Base-by-base conservation (phyloP, 108 stramenopile species). In the Bacterosira constricta region DNA sequence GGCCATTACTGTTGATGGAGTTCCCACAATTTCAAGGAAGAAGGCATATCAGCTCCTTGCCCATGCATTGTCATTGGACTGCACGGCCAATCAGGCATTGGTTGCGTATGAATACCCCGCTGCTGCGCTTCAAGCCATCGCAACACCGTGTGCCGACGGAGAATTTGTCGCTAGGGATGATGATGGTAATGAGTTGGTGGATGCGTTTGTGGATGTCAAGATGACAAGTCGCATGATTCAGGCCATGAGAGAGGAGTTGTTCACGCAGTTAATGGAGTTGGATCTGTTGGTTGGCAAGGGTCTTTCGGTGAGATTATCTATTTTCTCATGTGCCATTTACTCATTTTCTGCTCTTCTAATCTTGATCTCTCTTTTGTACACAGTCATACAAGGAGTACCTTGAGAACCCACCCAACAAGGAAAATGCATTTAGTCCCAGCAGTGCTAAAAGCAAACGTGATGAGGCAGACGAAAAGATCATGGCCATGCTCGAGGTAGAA, bases 181-280 rank as follows among this genome's bases (percentile, higher is more conserved):
- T 11, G 58, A 35, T 37, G 64, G 50, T 1, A 52, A 66, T 25
- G 58, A 66, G 30, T 18, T 64, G 10, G 76, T 26, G 8, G 74
- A 75, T 44, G 74, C 41, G 4, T 60, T 53, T 23, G 56, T 69
- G 57, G 78, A 71, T 53, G 71, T 67, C 51, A 84, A 84, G 73
- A 78, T 49, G 70, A 39, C 26, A 42, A 71, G 63, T 56, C 58
- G 41, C 45, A 64, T 90, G 25, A 57, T 94, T 57, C 80, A 85
- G 80, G 88, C 83, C 31, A 62, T 94, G 46, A 81, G 93, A 51
- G 85, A 85, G 32, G 81, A 71, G 25, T 90, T 90, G 20, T 94
- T 91, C 63, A 79, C 84, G 15, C 82, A 87, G 31, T 51, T 82
- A 13, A 84, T 86, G 62, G 93, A 94, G 80, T 78, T 94, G 67